Conservation (phyloP, 805 yeast species). For the Clavispora fructus region DNA sequence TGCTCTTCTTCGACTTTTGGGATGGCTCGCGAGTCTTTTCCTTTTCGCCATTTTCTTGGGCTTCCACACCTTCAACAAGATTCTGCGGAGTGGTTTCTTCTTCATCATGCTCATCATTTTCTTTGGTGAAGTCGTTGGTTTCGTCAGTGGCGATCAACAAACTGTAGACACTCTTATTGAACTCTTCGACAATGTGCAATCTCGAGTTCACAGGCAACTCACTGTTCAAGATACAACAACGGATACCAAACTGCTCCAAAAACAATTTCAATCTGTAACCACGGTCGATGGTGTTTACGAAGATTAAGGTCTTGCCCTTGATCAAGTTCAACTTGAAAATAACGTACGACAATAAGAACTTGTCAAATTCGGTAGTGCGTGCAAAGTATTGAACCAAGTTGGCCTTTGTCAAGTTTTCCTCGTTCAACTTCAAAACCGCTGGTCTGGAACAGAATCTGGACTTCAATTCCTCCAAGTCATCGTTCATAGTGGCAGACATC, state of each 20-base stretch:
- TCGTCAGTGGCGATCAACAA: slow-evolving; percentile 95
- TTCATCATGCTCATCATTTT: slow-evolving; percentile 44
- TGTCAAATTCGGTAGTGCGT: slow-evolving; percentile 83
- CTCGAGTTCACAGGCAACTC: slow-evolving; percentile 92
- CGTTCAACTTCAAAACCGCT: slow-evolving; percentile 73
- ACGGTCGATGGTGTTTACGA: slow-evolving; percentile 92
- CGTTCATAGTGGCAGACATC: slow-evolving; percentile 94
- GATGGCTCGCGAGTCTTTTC: slow-evolving; percentile 10
- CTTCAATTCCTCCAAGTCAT: slow-evolving; percentile 76
- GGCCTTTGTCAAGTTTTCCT: slow-evolving; percentile 45
- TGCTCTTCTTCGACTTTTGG: slow-evolving; percentile 17
- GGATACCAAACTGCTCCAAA: slow-evolving; percentile 90
- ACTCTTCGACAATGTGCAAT: slow-evolving; percentile 91
- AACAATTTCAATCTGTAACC: slow-evolving; percentile 89
- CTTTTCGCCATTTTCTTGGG: background rate
- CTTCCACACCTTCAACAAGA: slow-evolving; percentile 9
- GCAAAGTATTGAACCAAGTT: slow-evolving; percentile 82
- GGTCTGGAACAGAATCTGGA: slow-evolving; percentile 75
- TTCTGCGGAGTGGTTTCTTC: slow-evolving; percentile 20
- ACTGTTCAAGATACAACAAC: slow-evolving; percentile 80
- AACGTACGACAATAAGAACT: slow-evolving; percentile 84
- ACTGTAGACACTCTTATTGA: slow-evolving; percentile 82
- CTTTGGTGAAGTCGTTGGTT: slow-evolving; percentile 51
- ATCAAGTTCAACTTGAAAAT: slow-evolving; percentile 83
- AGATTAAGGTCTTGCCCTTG: slow-evolving; percentile 84